Evolutionary conservation across 306 rosid species (phyloP).

Genomic region (Rosa chinensis): DNA sequence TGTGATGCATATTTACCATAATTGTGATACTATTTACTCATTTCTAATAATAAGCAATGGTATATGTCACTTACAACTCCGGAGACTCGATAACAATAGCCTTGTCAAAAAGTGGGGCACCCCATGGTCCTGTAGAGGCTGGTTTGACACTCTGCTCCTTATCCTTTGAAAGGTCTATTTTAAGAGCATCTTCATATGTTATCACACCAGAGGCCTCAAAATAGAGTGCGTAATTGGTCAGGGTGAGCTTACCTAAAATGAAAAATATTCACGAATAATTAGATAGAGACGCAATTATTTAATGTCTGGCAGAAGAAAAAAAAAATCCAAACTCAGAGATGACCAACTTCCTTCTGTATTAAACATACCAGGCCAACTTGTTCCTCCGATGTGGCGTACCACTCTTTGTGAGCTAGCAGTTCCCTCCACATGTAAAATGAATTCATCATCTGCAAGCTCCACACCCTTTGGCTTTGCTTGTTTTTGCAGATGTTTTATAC

Average conservation of each 20-base stretch:
- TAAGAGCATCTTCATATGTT: constrained; percentile 73
- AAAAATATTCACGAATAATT: constrained; percentile 5
- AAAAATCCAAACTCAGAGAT: neutral
- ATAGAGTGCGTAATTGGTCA: constrained; percentile 83
- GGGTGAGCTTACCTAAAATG: constrained; percentile 81
- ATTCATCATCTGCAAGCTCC: constrained; percentile 75
- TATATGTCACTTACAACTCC: constrained; percentile 52
- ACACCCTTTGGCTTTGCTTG: constrained; percentile 70
- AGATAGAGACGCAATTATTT: neutral
- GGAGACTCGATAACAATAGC: constrained; percentile 69
- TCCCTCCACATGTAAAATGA: constrained; percentile 86
- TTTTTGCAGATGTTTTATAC: constrained; percentile 59
- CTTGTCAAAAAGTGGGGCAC: constrained; percentile 92
- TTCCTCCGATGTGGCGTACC: constrained; percentile 80
- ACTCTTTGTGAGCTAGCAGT: constrained; percentile 86
- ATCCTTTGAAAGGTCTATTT: constrained; percentile 66
- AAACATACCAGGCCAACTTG: constrained; percentile 87
- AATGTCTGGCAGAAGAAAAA: neutral
- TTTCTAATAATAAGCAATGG: no score
- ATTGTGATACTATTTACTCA: neutral
- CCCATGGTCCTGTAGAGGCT: constrained; percentile 92
- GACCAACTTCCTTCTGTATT: neutral
- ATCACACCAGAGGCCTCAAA: constrained; percentile 86
- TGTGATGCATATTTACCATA: neutral
- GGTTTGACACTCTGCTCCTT: constrained; percentile 56